Conservation (phyloP, 169 alveolate species). For the Eimeria acervulina region DNA sequence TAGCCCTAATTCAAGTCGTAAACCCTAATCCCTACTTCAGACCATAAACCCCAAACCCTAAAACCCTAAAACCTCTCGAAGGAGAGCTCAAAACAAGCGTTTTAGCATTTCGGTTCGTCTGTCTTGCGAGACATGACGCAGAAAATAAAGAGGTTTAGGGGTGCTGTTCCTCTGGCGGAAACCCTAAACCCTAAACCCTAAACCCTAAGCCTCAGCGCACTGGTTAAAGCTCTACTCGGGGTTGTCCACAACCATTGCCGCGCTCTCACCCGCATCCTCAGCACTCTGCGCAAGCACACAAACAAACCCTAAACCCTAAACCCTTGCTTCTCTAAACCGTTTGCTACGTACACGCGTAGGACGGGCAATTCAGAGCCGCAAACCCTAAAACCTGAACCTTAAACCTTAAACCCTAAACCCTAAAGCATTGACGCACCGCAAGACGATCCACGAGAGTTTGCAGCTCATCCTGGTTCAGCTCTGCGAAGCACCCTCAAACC, state of each 20-base stretch:
- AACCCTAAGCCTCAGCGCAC: conserved; percentile 10
- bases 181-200: conserved; percentile 28
- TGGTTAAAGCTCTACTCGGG: conserved; percentile 18
- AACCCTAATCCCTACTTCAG: not conserved
- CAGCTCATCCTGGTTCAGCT: conserved; percentile 71
- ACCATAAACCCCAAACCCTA: not conserved
- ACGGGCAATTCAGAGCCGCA: not conserved
- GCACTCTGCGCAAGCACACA: conserved; percentile 61
- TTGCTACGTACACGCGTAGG: not conserved
- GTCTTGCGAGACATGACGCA: not conserved
- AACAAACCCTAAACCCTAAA: conserved; percentile 11
- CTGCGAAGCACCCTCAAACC: conserved; percentile 37
- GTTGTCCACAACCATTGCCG: conserved; percentile 53
- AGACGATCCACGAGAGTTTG: conserved; percentile 62
- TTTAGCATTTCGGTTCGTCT: not conserved
- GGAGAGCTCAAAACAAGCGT: not conserved
- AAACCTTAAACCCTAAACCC: conserved; percentile 54
- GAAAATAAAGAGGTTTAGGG: not conserved
- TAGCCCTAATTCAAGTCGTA: not conserved
- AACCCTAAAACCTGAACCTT: not conserved
- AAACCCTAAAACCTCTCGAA: not conserved
- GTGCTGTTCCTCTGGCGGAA: not conserved
- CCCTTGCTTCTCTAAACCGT: not conserved
- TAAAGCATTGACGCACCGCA: conserved; percentile 15
- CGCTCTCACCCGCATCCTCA: conserved; percentile 44